Base-by-base conservation (phyloP, 805 yeast genomes). In the Candida mattraensis region DNA sequence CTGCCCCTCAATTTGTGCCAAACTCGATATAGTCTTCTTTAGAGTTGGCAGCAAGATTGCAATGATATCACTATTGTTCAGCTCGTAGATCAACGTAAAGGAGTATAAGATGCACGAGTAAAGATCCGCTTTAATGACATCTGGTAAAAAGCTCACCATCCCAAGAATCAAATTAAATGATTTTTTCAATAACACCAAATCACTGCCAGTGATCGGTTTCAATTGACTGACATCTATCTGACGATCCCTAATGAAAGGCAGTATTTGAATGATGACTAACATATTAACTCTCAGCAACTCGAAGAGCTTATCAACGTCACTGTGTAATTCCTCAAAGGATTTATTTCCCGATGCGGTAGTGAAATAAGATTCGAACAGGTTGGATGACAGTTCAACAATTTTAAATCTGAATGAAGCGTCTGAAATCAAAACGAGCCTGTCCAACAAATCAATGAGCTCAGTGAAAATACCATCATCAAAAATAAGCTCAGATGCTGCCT, bases 281-380 rank as follows among this genome's bases (percentile, higher is more conserved):
- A 84, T 68, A 12, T 76, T 73, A 5, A 88, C 71, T 44, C 96
- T 69, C 32, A 88, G 61, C 17, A 89, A 65, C 54, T 91, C 97
- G 57, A 91, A 87, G 28, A 87, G 62, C 51, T 85, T 87, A 48
- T 87, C 95, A 36, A 85, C 80, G 33, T 79, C 81, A 18, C 66
- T 60, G 21, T 72, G 63, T 37, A 78, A 64, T 23, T 64, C 69
- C 7, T 72, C 76, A 2, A 62, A 58, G 2, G 57, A 19, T 19
- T 50, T 53, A 5, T 29, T 18, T 4, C 45, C 48, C 1, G 53
- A 35, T 19, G 54, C 63, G 18, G 70, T 63, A 47, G 70, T 60
- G 24, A 67, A 54, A 34, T 82, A 80, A 17, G 83, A 63, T 31
- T 70, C 72, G 35, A 58, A 59, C 7, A 58, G 40, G 18, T 42